phyloP scores from a whole-genome alignment of 495 filamentous ascomycete genomes.

The Cudoniella acicularis region DNA sequence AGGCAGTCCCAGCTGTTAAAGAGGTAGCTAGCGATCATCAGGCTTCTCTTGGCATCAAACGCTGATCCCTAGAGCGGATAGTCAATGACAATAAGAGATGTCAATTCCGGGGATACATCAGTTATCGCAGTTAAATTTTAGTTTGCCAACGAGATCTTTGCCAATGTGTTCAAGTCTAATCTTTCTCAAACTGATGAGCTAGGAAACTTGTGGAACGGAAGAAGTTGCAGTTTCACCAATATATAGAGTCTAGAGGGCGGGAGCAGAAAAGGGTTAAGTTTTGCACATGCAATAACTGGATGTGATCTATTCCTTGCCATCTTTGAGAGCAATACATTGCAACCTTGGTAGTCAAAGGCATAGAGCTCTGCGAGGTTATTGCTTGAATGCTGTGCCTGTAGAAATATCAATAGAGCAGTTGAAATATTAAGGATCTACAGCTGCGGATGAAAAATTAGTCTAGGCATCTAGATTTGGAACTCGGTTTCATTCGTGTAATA shows the following conservation, averaged over 20 bases:
- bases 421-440: too few relatives aligned
- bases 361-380: too few relatives aligned
- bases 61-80: neutral
- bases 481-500: too few relatives aligned
- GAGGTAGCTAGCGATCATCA: neutral
- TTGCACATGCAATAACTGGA: neutral
- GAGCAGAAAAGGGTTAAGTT: neutral
- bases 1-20: neutral
- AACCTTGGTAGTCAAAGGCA: neutral
- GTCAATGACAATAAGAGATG: neutral
- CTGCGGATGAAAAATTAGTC: too few relatives aligned
- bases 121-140: neutral
- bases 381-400: too few relatives aligned
- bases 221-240: neutral
- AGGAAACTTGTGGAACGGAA: neutral
- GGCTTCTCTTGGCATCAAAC: neutral
- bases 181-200: neutral
- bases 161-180: neutral
- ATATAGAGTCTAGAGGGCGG: neutral
- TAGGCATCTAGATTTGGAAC: too few relatives aligned
- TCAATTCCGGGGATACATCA: neutral
- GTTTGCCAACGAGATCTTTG: neutral
- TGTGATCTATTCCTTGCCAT: neutral
- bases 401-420: too few relatives aligned
- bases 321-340: neutral